Base-by-base conservation (phyloP, 2,329 filamentous ascomycete genomes). In the Neocatenulostroma microsporum region DNA sequence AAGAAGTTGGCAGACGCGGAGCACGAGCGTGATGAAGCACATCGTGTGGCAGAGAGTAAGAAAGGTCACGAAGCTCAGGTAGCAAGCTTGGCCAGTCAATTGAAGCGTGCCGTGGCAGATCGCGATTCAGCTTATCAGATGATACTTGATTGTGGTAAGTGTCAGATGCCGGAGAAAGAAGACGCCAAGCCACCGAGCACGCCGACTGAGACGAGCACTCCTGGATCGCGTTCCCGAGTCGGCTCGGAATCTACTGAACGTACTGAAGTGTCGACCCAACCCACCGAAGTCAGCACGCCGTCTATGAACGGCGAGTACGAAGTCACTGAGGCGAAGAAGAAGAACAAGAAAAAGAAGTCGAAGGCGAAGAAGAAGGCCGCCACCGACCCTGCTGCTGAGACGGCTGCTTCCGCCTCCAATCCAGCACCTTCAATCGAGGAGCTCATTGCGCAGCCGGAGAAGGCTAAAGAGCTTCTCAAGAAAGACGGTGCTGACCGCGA, bases 341-440 rank as follows among this genome's bases (percentile, higher is more conserved):
- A 87, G 47, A 84, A 55, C 46, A 68, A 67, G 48, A 68, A 84
- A 58, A 94, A 89, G 68, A 94, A 62, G 48, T 65, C 66, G 36
- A 68, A 85, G 57, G 91, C 88, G 67, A 94, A 93, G 73, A 83
- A 93, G 73, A 84, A 88, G 67, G 77, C 75, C 13, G 74, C 36
- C 21, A 20, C 38, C 21, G 43, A 40, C 5, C 37, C 41, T 13
- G 27, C 41, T 21, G 35, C 42, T 17, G 33, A 36, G 6, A 37
- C 46, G 24, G 35, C 44, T 11, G 31, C 47, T 13, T 12, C 20
- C 7, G 10, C 20, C 11, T 17, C 34, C 21, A 26, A 11, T n/a
- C 25, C 36, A 13, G 15, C 5, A 11, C 36, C 37, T 3, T 41
- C 45, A 5, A 21, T 50, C 15, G 41, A 41, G 4, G 49, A 50